Base-by-base conservation (phyloP, 140 eudicot genomes). In the Ambrosia hybrid region DNA sequence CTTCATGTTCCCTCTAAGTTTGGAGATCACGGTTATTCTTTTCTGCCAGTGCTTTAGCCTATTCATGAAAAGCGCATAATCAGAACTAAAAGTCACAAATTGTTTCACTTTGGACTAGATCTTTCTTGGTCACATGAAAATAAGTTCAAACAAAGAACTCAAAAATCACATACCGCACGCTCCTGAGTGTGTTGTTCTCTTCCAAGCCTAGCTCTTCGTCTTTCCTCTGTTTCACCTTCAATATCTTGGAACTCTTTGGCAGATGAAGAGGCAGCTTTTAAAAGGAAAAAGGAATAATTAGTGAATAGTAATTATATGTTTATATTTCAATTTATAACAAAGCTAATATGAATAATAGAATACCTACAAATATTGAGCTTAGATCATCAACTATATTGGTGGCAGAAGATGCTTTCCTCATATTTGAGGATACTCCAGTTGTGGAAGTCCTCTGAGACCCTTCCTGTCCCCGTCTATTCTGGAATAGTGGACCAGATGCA, bases 111-210 rank as follows among this genome's bases (percentile, higher is more conserved):
- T 33, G 34, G 62, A 62, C 53, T 73, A 73, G 56, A 49, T 51
- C 63, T 49, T 46, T n/a, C 55, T 62, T 14, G 30, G 30, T 21
- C 30, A 41, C 52, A 51, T 60, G 52, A 37, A 64, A 49, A 80
- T 0, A 36, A 41, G 67, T 1, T 46, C 30, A 68, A 6, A 13
- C 3, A 53, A 33, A 70, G 37, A 71, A 30, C 68, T 36, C 46
- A 39, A 65, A 61, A 59, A 52, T 69, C 51, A 72, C 96, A 77
- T 88, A 94, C 99, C 17, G 97, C 97, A 48, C 99, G 96, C 81
- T 94, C 99, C 76, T 94, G 96, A 80, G 99, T 94, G 73, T 97
- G 92, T 46, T 90, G 99, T 66, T 94, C 96, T 78, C 99, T 91
- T 74, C 90, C 97, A 73, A 90, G 73, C 79, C 99, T 88, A 36